Evolutionary conservation across 176 grass and related monocot genomes (phyloP).

Genomic region (Oryza brachyantha): DNA sequence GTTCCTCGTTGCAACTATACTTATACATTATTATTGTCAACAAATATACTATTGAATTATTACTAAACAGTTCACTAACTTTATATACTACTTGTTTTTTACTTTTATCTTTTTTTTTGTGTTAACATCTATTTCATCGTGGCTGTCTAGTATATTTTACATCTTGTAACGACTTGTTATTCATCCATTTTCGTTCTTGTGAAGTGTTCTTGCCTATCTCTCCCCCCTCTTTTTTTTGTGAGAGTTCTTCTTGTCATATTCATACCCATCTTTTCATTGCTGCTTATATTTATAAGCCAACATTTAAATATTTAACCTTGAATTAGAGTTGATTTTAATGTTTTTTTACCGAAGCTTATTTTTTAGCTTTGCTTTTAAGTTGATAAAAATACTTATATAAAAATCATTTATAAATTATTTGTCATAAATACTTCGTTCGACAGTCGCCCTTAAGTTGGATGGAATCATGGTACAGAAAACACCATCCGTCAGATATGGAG

Average conservation of each 20-base stretch:
- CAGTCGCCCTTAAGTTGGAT: neutral
- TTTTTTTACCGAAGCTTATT: no score
- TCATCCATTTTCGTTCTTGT: neutral
- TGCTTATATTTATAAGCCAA: no score
- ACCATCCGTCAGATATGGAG: neutral
- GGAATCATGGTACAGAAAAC: neutral
- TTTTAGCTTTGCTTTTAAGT: no score
- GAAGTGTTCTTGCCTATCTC: no score
- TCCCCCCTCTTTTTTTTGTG: no score
- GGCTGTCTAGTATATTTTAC: neutral
- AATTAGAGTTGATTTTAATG: no score
- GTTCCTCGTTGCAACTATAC: neutral
- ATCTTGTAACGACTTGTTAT: neutral
- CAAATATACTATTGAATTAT: neutral
- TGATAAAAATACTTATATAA: no score
- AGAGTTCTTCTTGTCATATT: no score
- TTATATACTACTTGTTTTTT: neutral
- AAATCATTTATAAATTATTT: no score
- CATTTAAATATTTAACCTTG: no score
- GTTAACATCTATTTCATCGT: neutral
- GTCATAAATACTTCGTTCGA: no score
- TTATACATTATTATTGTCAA: neutral
- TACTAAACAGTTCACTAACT: fast-evolving
- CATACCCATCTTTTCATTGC: no score
- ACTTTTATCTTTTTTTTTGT: neutral